phyloP scores from a whole-genome alignment of 139 green algal species.

The Eudorina sp. region DNA sequence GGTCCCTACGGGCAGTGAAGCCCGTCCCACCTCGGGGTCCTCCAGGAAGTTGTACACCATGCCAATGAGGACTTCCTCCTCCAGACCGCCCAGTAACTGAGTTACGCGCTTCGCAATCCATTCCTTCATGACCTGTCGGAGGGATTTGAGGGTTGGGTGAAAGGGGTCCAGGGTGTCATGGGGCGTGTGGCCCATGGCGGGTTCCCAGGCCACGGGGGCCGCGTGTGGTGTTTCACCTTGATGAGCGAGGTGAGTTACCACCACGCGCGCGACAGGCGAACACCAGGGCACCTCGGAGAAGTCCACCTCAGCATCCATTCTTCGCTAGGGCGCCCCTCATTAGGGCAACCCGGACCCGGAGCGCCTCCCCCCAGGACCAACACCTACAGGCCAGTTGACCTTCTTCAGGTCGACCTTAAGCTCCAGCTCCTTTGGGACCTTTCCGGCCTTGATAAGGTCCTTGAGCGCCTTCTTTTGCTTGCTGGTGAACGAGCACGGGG shows the following conservation, averaged over 20 bases:
- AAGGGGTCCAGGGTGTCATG: not conserved
- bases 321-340: too few species aligned
- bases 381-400: slow-evolving; percentile 83
- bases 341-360: too few species aligned
- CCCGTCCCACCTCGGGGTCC: slow-evolving; percentile 68
- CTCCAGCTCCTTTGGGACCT: slow-evolving; percentile 87
- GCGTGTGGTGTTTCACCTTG: too few species aligned
- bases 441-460: slow-evolving; percentile 79
- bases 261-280: too few species aligned
- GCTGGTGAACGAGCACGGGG: slow-evolving; percentile 53
- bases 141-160: not conserved
- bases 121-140: slow-evolving; percentile 83
- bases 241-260: too few species aligned
- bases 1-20: too few species aligned
- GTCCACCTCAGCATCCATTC: too few species aligned
- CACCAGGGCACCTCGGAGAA: too few species aligned
- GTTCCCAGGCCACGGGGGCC: too few species aligned
- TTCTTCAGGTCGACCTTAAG: slow-evolving; percentile 84
- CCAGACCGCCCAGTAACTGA: slow-evolving; percentile 90
- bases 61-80: slow-evolving; percentile 96
- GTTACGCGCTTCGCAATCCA: slow-evolving; percentile 95
- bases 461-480: slow-evolving; percentile 84
- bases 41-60: slow-evolving; percentile 94
- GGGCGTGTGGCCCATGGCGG: too few species aligned
- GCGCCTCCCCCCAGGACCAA: too few species aligned